Conservation (phyloP, 1,284 basidiomycete species). For the Calocybe gambosa region DNA sequence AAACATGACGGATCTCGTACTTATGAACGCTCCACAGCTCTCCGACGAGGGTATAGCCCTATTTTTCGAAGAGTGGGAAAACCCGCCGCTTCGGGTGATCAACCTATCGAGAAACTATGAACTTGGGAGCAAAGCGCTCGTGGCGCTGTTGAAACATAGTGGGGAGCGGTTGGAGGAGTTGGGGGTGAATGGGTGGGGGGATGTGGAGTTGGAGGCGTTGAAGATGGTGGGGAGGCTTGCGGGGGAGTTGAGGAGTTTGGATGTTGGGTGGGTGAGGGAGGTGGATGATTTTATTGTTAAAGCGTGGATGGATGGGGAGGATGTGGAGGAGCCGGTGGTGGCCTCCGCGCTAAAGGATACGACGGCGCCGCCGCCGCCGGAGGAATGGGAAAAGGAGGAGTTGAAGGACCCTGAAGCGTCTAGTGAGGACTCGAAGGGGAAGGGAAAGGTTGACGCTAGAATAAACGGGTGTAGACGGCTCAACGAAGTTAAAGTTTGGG, state of each 20-base stretch:
- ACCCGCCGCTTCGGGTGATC: conserved; percentile 44
- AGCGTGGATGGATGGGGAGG: conserved; percentile 51
- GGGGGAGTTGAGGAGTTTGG: conserved; percentile 53
- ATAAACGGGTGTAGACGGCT: conserved; percentile 42
- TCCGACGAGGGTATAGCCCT: conserved; percentile 61
- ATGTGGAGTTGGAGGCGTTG: conserved; percentile 53
- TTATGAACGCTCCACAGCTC: conserved; percentile 58
- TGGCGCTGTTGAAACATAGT: conserved; percentile 67
- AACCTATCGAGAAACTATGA: conserved; percentile 60
- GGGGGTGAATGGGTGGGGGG: conserved; percentile 74
- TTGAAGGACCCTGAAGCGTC: no score
- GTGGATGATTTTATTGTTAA: conserved; percentile 83
- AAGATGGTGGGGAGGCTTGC: conserved; percentile 43
- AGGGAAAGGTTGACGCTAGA: no score
- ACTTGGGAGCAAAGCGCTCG: conserved; percentile 55
- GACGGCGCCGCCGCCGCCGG: not conserved
- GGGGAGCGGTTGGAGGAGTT: conserved; percentile 56
- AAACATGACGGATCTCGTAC: conserved; percentile 47
- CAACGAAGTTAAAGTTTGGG: conserved; percentile 62
- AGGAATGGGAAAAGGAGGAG: conserved; percentile 14
- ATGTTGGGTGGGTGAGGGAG: conserved; percentile 85
- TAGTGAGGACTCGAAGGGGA: no score
- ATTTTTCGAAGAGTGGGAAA: conserved; percentile 51
- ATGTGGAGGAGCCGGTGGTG: conserved; percentile 25
- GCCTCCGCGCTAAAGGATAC: not conserved